phyloP scores from a whole-genome alignment of 495 filamentous ascomycete genomes.

The Penicillium mononematosum region DNA sequence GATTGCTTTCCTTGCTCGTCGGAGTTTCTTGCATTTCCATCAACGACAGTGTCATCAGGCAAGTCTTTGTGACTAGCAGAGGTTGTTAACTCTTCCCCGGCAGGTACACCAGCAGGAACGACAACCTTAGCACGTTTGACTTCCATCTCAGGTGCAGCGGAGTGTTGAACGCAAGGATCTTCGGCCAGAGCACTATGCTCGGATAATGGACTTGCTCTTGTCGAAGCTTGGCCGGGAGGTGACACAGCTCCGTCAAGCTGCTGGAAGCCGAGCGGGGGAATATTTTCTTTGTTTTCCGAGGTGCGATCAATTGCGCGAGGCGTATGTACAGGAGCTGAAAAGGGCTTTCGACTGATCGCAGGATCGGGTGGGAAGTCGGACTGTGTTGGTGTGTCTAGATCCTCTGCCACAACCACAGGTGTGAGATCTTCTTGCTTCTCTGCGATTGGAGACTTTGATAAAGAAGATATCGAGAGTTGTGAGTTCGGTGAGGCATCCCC shows the following conservation, averaged over 20 bases:
- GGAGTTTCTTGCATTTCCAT: background rate
- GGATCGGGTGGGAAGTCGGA: constrained; percentile 4
- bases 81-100: background rate
- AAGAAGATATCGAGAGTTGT: background rate
- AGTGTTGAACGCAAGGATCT: constrained; percentile 7
- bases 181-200: constrained; percentile 14
- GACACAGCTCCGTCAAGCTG: constrained; percentile 2
- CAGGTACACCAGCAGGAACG: background rate
- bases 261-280: constrained; percentile 16
- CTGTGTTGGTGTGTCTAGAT: constrained; percentile 21
- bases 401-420: constrained; percentile 10
- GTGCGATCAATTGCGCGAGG: constrained; percentile 11
- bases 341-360: background rate
- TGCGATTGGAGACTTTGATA: background rate
- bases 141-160: background rate
- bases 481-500: background rate
- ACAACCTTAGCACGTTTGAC: background rate
- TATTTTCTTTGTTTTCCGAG: constrained; percentile 26
- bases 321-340: constrained; percentile 3
- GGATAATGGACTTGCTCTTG: constrained; percentile 9
- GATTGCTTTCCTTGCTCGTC: background rate
- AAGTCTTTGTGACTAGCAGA: background rate
- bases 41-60: background rate
- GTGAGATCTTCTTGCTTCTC: constrained; percentile 1
- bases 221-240: background rate